These are phyloP conservation scores for Casuarina equisetifolia DNA, from an alignment of 306 rosid species.

Conservation along the genomic window DNA sequence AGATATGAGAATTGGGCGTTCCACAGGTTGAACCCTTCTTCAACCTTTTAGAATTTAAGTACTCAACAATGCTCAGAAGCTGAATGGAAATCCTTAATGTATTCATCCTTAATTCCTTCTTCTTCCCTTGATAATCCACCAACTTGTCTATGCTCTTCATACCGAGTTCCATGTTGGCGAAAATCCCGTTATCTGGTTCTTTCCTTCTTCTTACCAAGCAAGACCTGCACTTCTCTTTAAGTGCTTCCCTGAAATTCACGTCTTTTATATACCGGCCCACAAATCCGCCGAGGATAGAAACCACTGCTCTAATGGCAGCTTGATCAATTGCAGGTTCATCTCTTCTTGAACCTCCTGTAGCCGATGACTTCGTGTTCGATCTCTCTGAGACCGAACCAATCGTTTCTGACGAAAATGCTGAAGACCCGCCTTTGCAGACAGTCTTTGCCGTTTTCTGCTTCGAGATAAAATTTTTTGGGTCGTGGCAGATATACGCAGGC, in stretches of 20 bases:
- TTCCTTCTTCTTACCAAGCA: slow-evolving; percentile 46
- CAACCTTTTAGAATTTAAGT: slow-evolving; percentile 41
- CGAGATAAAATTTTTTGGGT: slow-evolving; percentile 27
- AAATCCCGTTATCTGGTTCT: slow-evolving; percentile 35
- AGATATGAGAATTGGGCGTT: slow-evolving; percentile 52
- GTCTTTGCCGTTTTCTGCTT: slow-evolving; percentile 23
- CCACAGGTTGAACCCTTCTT: slow-evolving; percentile 42
- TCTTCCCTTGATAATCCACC: slow-evolving; percentile 41
- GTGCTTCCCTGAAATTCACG: slow-evolving; percentile 43
- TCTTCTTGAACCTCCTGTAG: slow-evolving; percentile 35
- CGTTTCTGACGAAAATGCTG: slow-evolving; percentile 38
- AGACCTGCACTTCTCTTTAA: slow-evolving; percentile 49
- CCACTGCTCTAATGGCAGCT: slow-evolving; percentile 63
- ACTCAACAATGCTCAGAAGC: slow-evolving; percentile 51
- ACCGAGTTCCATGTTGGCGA: slow-evolving; percentile 44
- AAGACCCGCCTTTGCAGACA: slow-evolving; percentile 33
- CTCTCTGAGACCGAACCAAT: slow-evolving; percentile 40
- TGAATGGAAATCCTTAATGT: slow-evolving; percentile 43
- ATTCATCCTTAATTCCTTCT: slow-evolving; percentile 40
- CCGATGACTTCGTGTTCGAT: slow-evolving; percentile 37
- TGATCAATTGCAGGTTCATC: slow-evolving; percentile 55
- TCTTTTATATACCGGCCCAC: slow-evolving; percentile 58
- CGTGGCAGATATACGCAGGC: slow-evolving; percentile 54
- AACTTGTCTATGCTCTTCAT: slow-evolving; percentile 53
- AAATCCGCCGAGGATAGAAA: slow-evolving; percentile 65